Percentiles rank a stretch among this genome's conserved stretches.
Evolutionary conservation across 441 rosid genomes (phyloP).

Genomic region (Croton laevigatus): DNA sequence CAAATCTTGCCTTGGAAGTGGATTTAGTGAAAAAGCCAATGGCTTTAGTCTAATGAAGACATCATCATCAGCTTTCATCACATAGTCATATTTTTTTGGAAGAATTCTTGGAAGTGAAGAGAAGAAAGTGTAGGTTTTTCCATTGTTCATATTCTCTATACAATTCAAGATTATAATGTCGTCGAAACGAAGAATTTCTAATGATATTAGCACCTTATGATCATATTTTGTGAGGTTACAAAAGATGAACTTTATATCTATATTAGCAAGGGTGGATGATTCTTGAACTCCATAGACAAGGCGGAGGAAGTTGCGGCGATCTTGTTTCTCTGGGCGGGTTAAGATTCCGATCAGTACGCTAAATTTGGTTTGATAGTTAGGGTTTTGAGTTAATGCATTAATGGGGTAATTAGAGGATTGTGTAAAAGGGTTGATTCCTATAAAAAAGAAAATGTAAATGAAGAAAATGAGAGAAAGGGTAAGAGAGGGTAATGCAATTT

Average conservation of each 20-base stretch:
- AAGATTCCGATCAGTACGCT: slow-evolving; percentile 42
- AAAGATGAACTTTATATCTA: slow-evolving; percentile 37
- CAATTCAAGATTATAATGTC: slow-evolving; percentile 44
- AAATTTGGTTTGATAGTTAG: slow-evolving; percentile 9
- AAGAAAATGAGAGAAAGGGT: slow-evolving; percentile 18
- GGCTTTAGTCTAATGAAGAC: slow-evolving; percentile 27
- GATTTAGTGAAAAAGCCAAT: slow-evolving; percentile 27
- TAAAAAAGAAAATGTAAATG: slow-evolving; percentile 16
- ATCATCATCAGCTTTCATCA: slow-evolving; percentile 48
- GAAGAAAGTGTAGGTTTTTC: slow-evolving; percentile 43
- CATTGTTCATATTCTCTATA: slow-evolving; percentile 46
- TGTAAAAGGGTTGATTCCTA: slow-evolving; percentile 13
- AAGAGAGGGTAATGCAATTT: slow-evolving; percentile 16
- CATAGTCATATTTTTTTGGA: slow-evolving; percentile 24
- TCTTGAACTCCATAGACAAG: slow-evolving; percentile 34
- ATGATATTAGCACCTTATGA: slow-evolving; percentile 27
- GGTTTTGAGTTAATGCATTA: no score
- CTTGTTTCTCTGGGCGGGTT: slow-evolving; percentile 26
- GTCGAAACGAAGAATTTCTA: slow-evolving; percentile 33
- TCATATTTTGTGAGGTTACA: slow-evolving; percentile 35
- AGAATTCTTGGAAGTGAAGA: slow-evolving; percentile 36
- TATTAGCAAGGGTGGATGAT: slow-evolving; percentile 24
- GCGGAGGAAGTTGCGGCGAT: slow-evolving; percentile 43
- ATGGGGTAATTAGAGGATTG: not conserved
- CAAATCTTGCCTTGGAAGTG: slow-evolving; percentile 31